A percentile compares a stretch with the other conserved stretches of the same genome.
Evolutionary conservation across 73 alveolate genomes (phyloP).

Genomic region (Symbiodinium natans): DNA sequence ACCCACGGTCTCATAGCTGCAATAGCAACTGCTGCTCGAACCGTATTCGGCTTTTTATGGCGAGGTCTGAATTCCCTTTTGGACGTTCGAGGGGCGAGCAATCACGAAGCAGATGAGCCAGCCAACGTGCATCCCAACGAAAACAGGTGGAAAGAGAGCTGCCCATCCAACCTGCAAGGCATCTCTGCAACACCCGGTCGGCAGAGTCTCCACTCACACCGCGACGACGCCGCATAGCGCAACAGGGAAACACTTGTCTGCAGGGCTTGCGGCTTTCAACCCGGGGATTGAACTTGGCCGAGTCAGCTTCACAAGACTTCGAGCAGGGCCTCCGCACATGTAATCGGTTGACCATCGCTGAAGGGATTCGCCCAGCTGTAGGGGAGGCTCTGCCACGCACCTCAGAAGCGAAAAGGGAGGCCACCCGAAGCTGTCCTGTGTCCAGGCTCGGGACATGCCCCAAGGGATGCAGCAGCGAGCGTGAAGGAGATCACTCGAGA

Average conservation of each 20-base stretch:
- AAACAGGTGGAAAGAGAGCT: conserved; percentile 23
- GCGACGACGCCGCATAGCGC: too few species aligned
- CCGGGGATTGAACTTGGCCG: too few species aligned
- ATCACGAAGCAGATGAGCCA: conserved; percentile 18
- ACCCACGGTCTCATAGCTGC: too few species aligned
- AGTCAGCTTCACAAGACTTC: too few species aligned
- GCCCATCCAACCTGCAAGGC: conserved; percentile 53
- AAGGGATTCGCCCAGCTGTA: conserved; percentile 50
- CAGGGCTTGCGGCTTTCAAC: too few species aligned
- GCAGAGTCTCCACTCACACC: too few species aligned
- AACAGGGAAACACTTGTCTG: too few species aligned
- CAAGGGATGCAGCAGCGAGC: background rate
- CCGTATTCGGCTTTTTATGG: too few species aligned
- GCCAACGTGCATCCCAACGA: background rate
- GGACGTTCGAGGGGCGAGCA: background rate
- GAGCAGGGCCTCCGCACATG: conserved; percentile 22
- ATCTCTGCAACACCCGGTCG: too few species aligned
- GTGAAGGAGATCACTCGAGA: conserved; percentile 29
- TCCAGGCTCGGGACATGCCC: background rate
- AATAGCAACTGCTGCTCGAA: too few species aligned
- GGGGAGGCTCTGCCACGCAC: conserved; percentile 36
- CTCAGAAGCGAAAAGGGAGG: background rate
- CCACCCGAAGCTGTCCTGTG: background rate
- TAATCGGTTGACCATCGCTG: background rate
- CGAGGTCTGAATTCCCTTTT: too few species aligned